Conservation (phyloP, 495 filamentous ascomycete genomes). For the Penicillium bialowiezense region DNA sequence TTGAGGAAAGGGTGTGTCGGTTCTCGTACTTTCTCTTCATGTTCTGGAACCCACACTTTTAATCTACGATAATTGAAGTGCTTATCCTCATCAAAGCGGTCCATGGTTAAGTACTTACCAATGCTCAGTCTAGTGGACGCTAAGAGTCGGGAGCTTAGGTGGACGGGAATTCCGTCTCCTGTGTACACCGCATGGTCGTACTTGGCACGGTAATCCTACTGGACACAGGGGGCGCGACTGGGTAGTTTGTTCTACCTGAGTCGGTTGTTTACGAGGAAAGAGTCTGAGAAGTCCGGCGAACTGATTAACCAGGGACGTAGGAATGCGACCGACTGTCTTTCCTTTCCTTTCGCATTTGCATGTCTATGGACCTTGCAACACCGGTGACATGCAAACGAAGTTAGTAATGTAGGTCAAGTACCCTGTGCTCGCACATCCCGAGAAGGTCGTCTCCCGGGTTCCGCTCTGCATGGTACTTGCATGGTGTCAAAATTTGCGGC, state of each 20-base stretch:
- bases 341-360: no score
- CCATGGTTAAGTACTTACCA: slow-evolving; percentile 23
- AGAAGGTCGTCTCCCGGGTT: neutral
- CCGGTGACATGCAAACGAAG: no score
- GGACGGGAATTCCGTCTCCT: slow-evolving; percentile 11
- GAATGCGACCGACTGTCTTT: no score
- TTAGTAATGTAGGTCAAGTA: no score
- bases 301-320: no score
- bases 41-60: slow-evolving; percentile 10
- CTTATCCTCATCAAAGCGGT: slow-evolving; percentile 29
- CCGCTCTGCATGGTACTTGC: slow-evolving; percentile 17
- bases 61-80: slow-evolving; percentile 8
- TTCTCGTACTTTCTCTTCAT: no score
- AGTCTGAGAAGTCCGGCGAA: no score
- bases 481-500: slow-evolving; percentile 25
- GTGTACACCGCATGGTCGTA: slow-evolving; percentile 24
- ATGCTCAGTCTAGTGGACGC: slow-evolving; percentile 22
- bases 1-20: neutral
- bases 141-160: slow-evolving; percentile 25
- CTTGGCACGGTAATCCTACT: slow-evolving; percentile 5
- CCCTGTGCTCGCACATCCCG: no score
- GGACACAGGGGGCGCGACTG: no score
- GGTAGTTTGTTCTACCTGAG: no score
- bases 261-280: no score
- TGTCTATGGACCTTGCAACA: no score